phyloP scores from a whole-genome alignment of 495 filamentous ascomycete genomes.

The Friedmanniomyces endolithicus region DNA sequence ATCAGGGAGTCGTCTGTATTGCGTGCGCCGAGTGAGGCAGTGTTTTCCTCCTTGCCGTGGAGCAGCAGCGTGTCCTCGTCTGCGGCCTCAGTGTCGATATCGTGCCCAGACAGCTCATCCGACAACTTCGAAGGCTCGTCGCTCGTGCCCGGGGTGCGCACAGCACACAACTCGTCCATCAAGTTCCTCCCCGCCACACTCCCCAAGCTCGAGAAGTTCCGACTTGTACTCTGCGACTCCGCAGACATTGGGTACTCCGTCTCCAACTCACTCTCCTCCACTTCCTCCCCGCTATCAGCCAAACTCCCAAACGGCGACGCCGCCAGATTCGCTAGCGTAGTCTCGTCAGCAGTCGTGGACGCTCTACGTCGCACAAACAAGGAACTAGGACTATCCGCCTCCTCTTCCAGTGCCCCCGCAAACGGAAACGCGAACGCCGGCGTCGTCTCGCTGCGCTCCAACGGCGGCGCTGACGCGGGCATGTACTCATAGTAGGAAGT shows the following conservation, averaged over 20 bases:
- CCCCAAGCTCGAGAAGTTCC: conserved; percentile 10
- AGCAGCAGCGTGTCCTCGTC: neutral
- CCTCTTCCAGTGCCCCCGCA: neutral
- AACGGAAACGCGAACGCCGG: conserved; percentile 6
- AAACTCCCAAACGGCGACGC: conserved; percentile 7
- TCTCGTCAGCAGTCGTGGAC: conserved; percentile 14
- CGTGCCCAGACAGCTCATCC: neutral
- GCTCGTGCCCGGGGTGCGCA: neutral
- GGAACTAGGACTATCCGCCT: conserved; percentile 9
- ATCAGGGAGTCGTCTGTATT: neutral
- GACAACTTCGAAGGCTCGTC: neutral
- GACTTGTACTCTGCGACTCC: conserved; percentile 1
- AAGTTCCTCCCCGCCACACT: conserved; percentile 10
- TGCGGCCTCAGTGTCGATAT: neutral
- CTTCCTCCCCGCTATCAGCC: neutral
- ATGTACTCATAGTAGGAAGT: conserved; percentile 7
- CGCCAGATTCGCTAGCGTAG: conserved; percentile 1
- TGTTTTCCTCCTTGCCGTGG: neutral
- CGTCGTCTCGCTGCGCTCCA: conserved; percentile 12
- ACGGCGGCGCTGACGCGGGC: conserved; percentile 12
- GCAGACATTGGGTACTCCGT: neutral
- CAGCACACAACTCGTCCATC: conserved; percentile 19
- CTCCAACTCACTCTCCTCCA: conserved; percentile 1
- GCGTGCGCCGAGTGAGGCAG: neutral
- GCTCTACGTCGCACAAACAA: conserved; percentile 9